These are phyloP conservation scores for Hansenula lynferdii DNA, from an alignment of 1,139 yeast genomes.

Conservation along the genomic window DNA sequence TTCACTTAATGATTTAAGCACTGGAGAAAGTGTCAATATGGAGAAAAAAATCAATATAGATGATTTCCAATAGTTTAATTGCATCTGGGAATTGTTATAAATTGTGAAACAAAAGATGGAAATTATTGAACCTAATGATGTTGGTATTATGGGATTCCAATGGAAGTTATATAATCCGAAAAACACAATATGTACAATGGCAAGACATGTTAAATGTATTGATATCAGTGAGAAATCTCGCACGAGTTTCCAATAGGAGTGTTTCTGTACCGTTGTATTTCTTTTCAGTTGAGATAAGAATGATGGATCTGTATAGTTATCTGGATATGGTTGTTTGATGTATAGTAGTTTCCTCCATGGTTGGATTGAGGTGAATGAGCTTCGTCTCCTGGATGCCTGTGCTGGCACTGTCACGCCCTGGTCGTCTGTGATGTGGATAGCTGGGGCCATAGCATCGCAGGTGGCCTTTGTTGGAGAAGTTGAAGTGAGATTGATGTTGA, in stretches of 20 bases:
- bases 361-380: slow-evolving; percentile 7
- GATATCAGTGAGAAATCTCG: slow-evolving; percentile 68
- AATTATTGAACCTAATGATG: slow-evolving; percentile 22
- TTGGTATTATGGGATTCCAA: slow-evolving; percentile 14
- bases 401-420: too few relatives aligned
- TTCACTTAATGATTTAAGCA: slow-evolving; percentile 78
- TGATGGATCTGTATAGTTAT: slow-evolving; percentile 79
- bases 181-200: slow-evolving; percentile 59
- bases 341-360: slow-evolving; percentile 87
- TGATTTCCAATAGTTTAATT: slow-evolving; percentile 42
- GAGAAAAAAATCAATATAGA: slow-evolving; percentile 64
- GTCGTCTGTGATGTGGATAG: background rate
- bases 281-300: slow-evolving; percentile 76
- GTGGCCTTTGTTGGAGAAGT: too few relatives aligned
- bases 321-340: slow-evolving; percentile 84
- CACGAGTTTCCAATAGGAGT: slow-evolving; percentile 57
- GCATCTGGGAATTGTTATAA: slow-evolving; percentile 23
- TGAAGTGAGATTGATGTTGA: too few relatives aligned
- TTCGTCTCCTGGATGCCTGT: background rate
- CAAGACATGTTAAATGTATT: slow-evolving; percentile 57
- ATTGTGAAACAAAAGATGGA: slow-evolving; percentile 31
- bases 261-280: slow-evolving; percentile 67
- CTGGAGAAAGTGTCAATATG: slow-evolving; percentile 79
- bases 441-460: background rate
- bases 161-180: slow-evolving; percentile 44